Evolutionary conservation across 352 stramenopile genomes (phyloP).

Genomic region (Globisporangium okanoganense): DNA sequence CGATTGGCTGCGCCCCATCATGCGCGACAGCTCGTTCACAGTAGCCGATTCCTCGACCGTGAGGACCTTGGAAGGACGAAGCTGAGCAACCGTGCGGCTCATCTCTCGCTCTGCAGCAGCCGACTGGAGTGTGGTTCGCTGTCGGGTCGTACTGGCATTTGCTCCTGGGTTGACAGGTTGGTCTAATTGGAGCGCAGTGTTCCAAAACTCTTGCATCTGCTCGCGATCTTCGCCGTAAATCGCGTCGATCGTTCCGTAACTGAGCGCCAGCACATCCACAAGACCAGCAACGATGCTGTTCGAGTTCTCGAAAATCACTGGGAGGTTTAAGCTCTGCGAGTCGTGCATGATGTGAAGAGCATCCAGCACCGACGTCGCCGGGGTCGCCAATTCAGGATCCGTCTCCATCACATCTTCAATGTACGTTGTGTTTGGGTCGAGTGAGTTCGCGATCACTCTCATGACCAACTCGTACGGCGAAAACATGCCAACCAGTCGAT

Average conservation of each 20-base stretch:
- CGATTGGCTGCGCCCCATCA: conserved; percentile 88
- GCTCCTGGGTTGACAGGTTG: conserved; percentile 48
- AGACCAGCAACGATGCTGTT: conserved; percentile 67
- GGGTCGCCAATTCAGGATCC: conserved; percentile 77
- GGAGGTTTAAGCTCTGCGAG: conserved; percentile 77
- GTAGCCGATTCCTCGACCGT: conserved; percentile 75
- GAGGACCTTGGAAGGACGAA: conserved; percentile 87
- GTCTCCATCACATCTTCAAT: conserved; percentile 90
- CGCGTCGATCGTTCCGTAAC: conserved; percentile 84
- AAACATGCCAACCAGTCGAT: conserved; percentile 93
- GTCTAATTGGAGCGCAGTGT: conserved; percentile 77
- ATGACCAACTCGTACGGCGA: conserved; percentile 97
- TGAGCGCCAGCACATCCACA: conserved; percentile 82
- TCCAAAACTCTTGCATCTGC: conserved; percentile 90
- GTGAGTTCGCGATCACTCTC: conserved; percentile 92
- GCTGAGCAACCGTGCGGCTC: conserved; percentile 73
- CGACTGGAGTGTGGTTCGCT: conserved; percentile 59
- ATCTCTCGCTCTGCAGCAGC: conserved; percentile 60
- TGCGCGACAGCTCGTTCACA: conserved; percentile 83
- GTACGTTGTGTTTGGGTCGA: conserved; percentile 85
- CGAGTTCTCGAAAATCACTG: conserved; percentile 59
- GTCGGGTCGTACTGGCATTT: conserved; percentile 23
- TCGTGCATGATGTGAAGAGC: conserved; percentile 89
- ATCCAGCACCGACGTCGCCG: conserved; percentile 71
- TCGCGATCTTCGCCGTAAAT: conserved; percentile 87